Conservation (phyloP, 2,329 filamentous ascomycete species). For the Verticillium isaacii region DNA sequence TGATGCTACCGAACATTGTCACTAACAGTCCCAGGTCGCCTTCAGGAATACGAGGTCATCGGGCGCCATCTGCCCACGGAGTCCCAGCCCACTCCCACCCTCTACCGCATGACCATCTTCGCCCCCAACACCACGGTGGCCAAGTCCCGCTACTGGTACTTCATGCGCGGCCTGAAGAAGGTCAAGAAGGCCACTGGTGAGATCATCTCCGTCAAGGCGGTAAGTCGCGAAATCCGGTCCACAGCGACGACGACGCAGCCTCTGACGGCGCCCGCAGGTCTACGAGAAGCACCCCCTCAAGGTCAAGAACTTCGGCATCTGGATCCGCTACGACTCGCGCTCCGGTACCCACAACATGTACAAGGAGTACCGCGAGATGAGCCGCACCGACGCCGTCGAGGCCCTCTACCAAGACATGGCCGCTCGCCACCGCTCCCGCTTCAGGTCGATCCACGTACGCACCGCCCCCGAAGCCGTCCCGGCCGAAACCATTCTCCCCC, state of each 20-base stretch:
- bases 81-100: slow-evolving; percentile 92
- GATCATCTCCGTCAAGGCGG: slow-evolving; percentile 95
- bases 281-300: slow-evolving; percentile 98
- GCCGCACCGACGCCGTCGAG: slow-evolving; percentile 90
- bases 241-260: not conserved
- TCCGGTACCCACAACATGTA: slow-evolving; percentile 99
- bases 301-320: slow-evolving; percentile 99
- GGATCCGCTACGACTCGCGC: slow-evolving; percentile 99
- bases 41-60: slow-evolving; percentile 99
- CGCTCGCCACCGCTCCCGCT: slow-evolving; percentile 94
- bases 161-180: slow-evolving; percentile 98
- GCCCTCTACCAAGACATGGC: slow-evolving; percentile 99
- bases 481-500: not conserved
- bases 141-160: slow-evolving; percentile 99
- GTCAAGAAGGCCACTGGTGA: slow-evolving; percentile 99
- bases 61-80: slow-evolving; percentile 98
- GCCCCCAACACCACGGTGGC: slow-evolving; percentile 96
- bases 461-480: not conserved
- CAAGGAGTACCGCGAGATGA: slow-evolving; percentile 99
- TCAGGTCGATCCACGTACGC: slow-evolving; percentile 96
- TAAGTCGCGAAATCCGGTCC: slow-evolving; percentile 45
- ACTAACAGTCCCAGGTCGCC: slow-evolving; percentile 61
- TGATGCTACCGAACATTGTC: slow-evolving; percentile 20
- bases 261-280: slow-evolving; percentile 48
- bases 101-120: slow-evolving; percentile 99